Base-by-base conservation (phyloP, 345 rosid species). In the Trapa incisa region DNA sequence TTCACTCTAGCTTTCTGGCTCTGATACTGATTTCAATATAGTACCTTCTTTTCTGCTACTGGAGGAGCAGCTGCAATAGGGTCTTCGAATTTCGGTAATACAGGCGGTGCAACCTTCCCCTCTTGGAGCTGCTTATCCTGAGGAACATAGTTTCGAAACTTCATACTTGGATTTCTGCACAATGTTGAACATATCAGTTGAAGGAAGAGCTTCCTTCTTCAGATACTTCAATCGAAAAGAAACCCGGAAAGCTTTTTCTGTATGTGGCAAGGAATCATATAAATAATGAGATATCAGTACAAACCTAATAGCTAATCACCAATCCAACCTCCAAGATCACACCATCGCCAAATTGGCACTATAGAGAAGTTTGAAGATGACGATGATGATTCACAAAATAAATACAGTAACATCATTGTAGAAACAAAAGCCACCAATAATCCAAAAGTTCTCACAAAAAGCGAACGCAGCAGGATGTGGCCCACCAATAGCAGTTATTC, bases 121-220 rank as follows among this genome's bases (percentile, higher is more conserved):
- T 85, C 95, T 74, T 87, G 99, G 75, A 94, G 99, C 67, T 85
- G 87, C 84, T 83, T 84, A 75, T 80, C 96, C 68, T 91, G 96
- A n/a, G 99, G 99, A 58, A 94, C 89, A 69, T 94, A 94, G 71
- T 94, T 91, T 63, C 97, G 84, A 75, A 94, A 94, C 68, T 91
- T 94, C 96, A 91, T 81, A 66, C 78, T 76, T 48, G 72, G 85
- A 72, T 76, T 84, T 61, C 98, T 88, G 83, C 70, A 61, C 22
- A 66, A 73, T 39, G 73, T 47, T 73, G 52, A 41, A 22, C 50
- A 58, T 3, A 17, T 29, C 41, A 53, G 37, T 11, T 33, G 11
- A 36, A 8, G 71, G 3, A 57, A 36, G 32, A 36, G 61, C 33
- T 16, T 5, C 29, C 29, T 22, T 22, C 29, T 22, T 22, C 1